Base-by-base conservation (phyloP, 2,329 filamentous ascomycete species). In the Clarireedia hainanense region DNA sequence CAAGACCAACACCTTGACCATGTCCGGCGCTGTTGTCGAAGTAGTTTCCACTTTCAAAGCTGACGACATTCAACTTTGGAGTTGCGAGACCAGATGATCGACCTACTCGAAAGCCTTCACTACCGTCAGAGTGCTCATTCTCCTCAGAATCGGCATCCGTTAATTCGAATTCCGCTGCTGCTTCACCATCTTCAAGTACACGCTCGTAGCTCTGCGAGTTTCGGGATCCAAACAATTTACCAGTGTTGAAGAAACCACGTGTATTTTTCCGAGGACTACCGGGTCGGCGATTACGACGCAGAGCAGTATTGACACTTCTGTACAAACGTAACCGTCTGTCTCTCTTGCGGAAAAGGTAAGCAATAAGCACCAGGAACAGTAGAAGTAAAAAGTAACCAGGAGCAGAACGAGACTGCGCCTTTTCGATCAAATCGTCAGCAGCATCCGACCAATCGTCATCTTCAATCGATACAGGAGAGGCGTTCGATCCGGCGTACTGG, bases 131-230 rank as follows among this genome's bases (percentile, higher is more conserved):
- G 63, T 78, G 75, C 1, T 85, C 81, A 56, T 83, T 81, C 49
- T 85, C 80, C 52, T 83, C 79, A 1, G 83, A 50, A 30, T 84
- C 81, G 7, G 82, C 72, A 15, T 83, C 83, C 27, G 80, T 83
- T 2, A 96, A 79, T 68, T 96, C 91, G 67, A 95, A 92, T 43
- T 90, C 86, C 54, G 80, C 72, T 2, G 73, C 74, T 10, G 74
- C 73, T n/a, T 83, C 80, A 12, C 88, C 91, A 63, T 91, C 88
- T 72, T 96, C 91, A 51, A 95, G 73, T 3, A 96, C 86, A 30
- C 90, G 84, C 68, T 96, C 91, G 67, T 96, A 96, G 2, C 80
- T 75, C 6, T 75, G 68, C 0, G 74, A 72, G 50, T 69, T 72
- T 5, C 80, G 78, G 14, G 79, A 65, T 20, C 76, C 80, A 59